phyloP scores from a whole-genome alignment of 257 asterid species.

The Scutellaria galericulata region DNA sequence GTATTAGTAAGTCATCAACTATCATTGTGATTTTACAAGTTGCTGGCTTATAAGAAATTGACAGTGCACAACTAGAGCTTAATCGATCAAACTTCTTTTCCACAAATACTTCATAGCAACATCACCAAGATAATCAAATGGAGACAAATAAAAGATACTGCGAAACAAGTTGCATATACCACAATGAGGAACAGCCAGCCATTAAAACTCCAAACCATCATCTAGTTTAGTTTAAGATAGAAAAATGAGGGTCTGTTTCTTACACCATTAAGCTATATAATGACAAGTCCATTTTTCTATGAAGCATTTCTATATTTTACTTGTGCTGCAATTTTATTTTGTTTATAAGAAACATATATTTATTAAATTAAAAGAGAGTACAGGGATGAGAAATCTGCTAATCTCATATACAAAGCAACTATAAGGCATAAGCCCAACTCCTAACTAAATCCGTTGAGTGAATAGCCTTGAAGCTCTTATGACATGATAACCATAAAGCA shows the following conservation, averaged over 20 bases:
- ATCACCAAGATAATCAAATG: conserved; percentile 21
- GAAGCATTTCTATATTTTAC: conserved; percentile 21
- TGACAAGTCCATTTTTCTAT: conserved; percentile 6
- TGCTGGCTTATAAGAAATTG: conserved; percentile 1
- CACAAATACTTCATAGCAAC: background rate
- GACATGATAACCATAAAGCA: no score
- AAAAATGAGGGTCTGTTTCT: conserved; percentile 1
- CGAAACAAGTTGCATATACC: conserved; percentile 14
- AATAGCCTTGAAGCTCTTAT: no score
- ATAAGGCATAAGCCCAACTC: no score
- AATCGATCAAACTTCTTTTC: conserved; percentile 17
- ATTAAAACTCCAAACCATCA: conserved; percentile 1
- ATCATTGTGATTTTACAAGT: conserved; percentile 8
- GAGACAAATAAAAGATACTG: background rate
- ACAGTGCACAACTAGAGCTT: background rate
- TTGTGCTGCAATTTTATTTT: background rate
- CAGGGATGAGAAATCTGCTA: no score
- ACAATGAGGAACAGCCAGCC: conserved; percentile 12
- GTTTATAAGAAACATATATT: no score
- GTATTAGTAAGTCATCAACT: conserved; percentile 14
- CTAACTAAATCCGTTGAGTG: no score
- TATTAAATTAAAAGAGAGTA: no score
- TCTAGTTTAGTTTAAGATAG: conserved; percentile 15
- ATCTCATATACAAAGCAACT: no score
- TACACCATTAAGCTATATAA: conserved; percentile 10